Evolutionary conservation across 768 basidiomycete species (phyloP).

Genomic region (Pulveroboletus frians): DNA sequence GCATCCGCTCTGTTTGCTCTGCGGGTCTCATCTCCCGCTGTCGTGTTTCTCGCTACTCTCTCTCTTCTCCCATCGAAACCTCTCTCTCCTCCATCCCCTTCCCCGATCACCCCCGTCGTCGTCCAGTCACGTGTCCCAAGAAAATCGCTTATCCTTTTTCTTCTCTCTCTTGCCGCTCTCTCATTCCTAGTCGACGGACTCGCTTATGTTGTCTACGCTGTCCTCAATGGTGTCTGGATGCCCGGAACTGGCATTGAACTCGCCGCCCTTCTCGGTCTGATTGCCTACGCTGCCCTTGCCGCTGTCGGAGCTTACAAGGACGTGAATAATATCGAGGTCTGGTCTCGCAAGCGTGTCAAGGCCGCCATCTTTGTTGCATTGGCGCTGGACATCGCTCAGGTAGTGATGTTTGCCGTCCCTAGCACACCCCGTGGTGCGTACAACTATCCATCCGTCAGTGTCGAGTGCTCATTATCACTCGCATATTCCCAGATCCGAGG

Average conservation of each 20-base stretch:
- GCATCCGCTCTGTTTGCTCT: slow-evolving; percentile 46
- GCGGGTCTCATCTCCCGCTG: slow-evolving; percentile 62
- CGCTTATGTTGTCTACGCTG: slow-evolving; percentile 58
- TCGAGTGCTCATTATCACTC: background rate
- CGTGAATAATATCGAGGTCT: slow-evolving; percentile 61
- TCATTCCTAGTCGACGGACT: slow-evolving; percentile 77
- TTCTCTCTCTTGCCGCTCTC: slow-evolving; percentile 64
- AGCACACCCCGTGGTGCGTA: slow-evolving; percentile 34
- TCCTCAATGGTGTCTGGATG: slow-evolving; percentile 65
- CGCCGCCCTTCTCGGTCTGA: slow-evolving; percentile 61
- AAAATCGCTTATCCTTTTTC: slow-evolving; percentile 63
- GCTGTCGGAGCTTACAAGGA: slow-evolving; percentile 79
- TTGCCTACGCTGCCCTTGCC: slow-evolving; percentile 68
- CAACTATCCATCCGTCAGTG: background rate
- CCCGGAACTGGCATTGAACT: slow-evolving; percentile 58
- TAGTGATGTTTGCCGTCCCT: slow-evolving; percentile 46
- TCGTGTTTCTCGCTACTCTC: slow-evolving; percentile 57
- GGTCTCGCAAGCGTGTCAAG: slow-evolving; percentile 58
- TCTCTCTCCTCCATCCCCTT: slow-evolving; percentile 38
- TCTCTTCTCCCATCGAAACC: slow-evolving; percentile 53
- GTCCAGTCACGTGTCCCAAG: slow-evolving; percentile 70
- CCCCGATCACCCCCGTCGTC: slow-evolving; percentile 74
- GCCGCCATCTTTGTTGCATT: slow-evolving; percentile 49
- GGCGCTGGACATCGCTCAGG: slow-evolving; percentile 54
- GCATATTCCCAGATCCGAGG: slow-evolving; percentile 9